Conservation (phyloP, 768 basidiomycete genomes). For the Boletales sp. region DNA sequence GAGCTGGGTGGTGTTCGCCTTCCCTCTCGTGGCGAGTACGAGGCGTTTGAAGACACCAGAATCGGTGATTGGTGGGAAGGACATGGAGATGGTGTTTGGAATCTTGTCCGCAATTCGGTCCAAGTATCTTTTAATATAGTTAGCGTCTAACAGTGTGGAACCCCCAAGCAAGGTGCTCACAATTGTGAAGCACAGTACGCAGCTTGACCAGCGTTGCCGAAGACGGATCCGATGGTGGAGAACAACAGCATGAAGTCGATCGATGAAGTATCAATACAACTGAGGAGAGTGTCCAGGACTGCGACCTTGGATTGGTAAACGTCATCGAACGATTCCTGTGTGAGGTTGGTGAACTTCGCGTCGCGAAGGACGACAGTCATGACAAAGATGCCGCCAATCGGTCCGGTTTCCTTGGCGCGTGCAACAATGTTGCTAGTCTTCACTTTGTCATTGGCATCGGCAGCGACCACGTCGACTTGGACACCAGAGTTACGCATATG, state of each 20-base stretch:
- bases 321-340: constrained; percentile 29
- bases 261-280: constrained; percentile 11
- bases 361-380: constrained; percentile 36
- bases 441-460: constrained; percentile 20
- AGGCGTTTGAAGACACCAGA: constrained; percentile 34
- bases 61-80: constrained; percentile 33
- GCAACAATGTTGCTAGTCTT: constrained; percentile 24
- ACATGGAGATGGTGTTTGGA: constrained; percentile 32
- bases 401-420: constrained; percentile 17
- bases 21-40: constrained; percentile 23
- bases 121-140: constrained; percentile 21
- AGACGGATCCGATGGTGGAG: constrained; percentile 33
- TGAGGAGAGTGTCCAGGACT: constrained; percentile 15
- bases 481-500: constrained; percentile 21
- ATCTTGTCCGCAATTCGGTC: constrained; percentile 29
- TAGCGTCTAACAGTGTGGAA: constrained; percentile 1
- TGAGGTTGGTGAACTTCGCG: constrained; percentile 31
- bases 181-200: constrained; percentile 22
- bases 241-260: constrained; percentile 33
- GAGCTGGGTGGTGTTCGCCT: constrained; percentile 27
- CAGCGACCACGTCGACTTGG: constrained; percentile 27
- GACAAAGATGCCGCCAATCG: constrained; percentile 31
- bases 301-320: constrained; percentile 22
- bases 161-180: constrained; percentile 1
- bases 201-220: constrained; percentile 27